Percentiles rank a stretch among this genome's conserved stretches.
phyloP scores from a whole-genome alignment of 2,329 filamentous ascomycete genomes.

The Phialophora tarda region DNA sequence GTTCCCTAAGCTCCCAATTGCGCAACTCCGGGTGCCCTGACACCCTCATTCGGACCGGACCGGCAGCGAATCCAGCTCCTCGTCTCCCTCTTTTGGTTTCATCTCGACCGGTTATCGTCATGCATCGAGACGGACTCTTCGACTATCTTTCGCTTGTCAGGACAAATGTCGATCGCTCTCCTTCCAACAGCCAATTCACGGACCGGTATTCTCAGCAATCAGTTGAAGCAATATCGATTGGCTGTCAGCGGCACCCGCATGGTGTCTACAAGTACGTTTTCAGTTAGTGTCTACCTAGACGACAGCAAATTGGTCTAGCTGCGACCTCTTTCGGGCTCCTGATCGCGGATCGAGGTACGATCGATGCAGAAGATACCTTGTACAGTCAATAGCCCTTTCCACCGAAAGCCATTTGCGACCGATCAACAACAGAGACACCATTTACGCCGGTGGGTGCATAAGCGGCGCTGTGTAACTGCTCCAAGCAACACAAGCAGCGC shows the following conservation, averaged over 20 bases:
- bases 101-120: background rate
- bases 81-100: background rate
- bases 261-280: background rate
- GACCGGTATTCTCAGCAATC: background rate
- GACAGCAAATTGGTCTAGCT: conserved; percentile 8
- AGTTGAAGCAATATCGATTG: background rate
- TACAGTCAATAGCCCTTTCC: background rate
- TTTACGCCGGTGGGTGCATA: background rate
- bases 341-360: conserved; percentile 1
- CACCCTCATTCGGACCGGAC: background rate
- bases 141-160: conserved; percentile 13
- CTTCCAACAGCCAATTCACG: conserved; percentile 1
- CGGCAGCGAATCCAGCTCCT: background rate
- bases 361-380: background rate
- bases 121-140: background rate
- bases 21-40: background rate
- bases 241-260: background rate
- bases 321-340: conserved; percentile 11
- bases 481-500: background rate
- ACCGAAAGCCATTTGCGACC: background rate
- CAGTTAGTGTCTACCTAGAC: background rate
- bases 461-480: background rate
- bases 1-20: background rate
- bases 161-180: conserved; percentile 1
- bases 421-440: conserved; percentile 7